Conservation (phyloP, 2,329 filamentous ascomycete genomes). For the Monilinia laxa region DNA sequence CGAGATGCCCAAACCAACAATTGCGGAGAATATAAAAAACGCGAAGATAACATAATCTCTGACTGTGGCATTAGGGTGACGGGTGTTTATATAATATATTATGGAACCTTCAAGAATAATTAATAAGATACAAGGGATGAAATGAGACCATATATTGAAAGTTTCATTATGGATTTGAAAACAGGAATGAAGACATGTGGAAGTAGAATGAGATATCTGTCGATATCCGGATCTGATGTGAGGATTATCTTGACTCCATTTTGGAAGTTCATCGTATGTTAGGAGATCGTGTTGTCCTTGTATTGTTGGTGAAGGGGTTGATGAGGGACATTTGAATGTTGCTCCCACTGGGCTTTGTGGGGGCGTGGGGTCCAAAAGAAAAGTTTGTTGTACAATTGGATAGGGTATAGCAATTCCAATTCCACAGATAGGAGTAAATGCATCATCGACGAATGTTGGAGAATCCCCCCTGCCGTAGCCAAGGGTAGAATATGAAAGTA, state of each 20-base stretch:
- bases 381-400: slow-evolving; percentile 12
- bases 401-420: slow-evolving; percentile 12
- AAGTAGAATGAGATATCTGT: slow-evolving; percentile 43
- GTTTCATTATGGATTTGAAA: slow-evolving; percentile 47
- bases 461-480: slow-evolving; percentile 11
- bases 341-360: slow-evolving; percentile 11
- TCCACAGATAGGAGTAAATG: slow-evolving; percentile 10
- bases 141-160: slow-evolving; percentile 47
- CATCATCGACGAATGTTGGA: slow-evolving; percentile 9
- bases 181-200: slow-evolving; percentile 44
- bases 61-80: slow-evolving; percentile 41
- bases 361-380: slow-evolving; percentile 18
- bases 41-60: slow-evolving; percentile 45
- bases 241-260: slow-evolving; percentile 47
- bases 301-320: not conserved
- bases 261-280: slow-evolving; percentile 41
- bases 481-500: slow-evolving; percentile 14
- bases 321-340: slow-evolving; percentile 10
- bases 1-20: slow-evolving; percentile 43
- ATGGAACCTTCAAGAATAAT: slow-evolving; percentile 40
- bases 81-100: slow-evolving; percentile 34
- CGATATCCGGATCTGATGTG: slow-evolving; percentile 48
- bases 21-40: slow-evolving; percentile 43
- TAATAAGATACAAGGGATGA: slow-evolving; percentile 46
- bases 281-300: not conserved